Conservation (phyloP, 352 stramenopile species). For the Achlya hypogyna region DNA sequence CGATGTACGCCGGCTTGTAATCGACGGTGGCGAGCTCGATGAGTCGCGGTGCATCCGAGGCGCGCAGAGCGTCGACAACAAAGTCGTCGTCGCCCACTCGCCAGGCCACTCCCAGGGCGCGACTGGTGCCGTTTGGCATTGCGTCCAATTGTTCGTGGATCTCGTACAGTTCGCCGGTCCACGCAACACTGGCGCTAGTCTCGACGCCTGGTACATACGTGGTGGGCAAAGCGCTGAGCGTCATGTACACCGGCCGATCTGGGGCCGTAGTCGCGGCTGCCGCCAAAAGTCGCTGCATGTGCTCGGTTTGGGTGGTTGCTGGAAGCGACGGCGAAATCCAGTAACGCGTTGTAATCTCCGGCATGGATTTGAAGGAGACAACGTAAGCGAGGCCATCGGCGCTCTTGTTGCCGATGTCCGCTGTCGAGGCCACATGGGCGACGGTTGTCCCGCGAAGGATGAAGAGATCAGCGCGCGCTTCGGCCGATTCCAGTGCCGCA, state of each 20-base stretch:
- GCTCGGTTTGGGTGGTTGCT: neutral
- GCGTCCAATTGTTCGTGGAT: neutral
- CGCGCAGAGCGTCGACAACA: neutral
- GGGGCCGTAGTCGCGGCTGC: neutral
- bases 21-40: neutral
- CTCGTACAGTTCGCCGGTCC: neutral
- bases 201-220: neutral
- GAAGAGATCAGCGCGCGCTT: no score
- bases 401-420: neutral
- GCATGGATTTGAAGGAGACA: no score
- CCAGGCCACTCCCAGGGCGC: neutral
- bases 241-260: neutral
- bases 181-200: neutral
- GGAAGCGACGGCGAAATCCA: neutral
- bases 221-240: neutral
- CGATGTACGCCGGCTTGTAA: constrained; percentile 9
- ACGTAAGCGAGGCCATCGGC: neutral
- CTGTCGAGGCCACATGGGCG: neutral
- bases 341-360: neutral
- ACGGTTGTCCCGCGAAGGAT: no score
- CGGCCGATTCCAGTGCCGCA: no score
- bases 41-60: neutral
- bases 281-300: neutral
- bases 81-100: neutral
- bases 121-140: neutral